phyloP scores from a whole-genome alignment of 2,329 filamentous ascomycete species.

The Onygena corvina region DNA sequence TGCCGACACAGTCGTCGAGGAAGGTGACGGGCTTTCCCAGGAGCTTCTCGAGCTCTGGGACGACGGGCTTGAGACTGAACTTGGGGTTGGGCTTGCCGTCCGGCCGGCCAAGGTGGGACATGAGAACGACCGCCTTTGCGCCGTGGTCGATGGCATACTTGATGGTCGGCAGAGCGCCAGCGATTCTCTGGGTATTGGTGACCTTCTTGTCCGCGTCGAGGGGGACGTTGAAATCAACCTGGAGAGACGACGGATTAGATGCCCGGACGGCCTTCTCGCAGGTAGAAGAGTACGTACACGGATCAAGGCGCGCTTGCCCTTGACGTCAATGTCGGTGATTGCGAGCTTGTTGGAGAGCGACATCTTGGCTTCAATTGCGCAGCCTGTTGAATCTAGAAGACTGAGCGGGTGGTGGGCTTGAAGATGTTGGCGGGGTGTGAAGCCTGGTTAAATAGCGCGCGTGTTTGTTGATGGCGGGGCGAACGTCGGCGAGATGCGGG shows the following conservation, averaged over 20 bases:
- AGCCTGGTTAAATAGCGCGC: neutral
- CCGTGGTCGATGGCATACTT: conserved; percentile 84
- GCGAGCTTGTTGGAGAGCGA: conserved; percentile 98
- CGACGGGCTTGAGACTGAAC: conserved; percentile 88
- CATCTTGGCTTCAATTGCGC: conserved; percentile 45
- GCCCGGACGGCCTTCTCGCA: neutral
- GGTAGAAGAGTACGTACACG: conserved; percentile 50
- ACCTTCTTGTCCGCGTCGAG: conserved; percentile 86
- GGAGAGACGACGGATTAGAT: conserved; percentile 20
- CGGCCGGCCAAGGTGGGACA: conserved; percentile 96
- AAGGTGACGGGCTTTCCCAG: conserved; percentile 76
- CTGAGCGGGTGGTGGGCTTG: too few species aligned
- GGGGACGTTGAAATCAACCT: conserved; percentile 99
- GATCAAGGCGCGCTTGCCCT: conserved; percentile 96
- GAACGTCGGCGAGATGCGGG: conserved; percentile 7
- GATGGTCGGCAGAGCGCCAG: conserved; percentile 87
- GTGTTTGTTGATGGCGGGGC: neutral
- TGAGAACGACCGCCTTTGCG: conserved; percentile 85
- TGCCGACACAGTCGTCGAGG: conserved; percentile 78
- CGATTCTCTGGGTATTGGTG: conserved; percentile 97
- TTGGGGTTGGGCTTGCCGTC: conserved; percentile 82
- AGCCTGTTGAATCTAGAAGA: too few species aligned
- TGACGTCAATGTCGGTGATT: conserved; percentile 91
- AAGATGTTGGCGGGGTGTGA: too few species aligned
- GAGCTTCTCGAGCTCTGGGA: conserved; percentile 81